Evolutionary conservation across 2,329 filamentous ascomycete species (phyloP).

Genomic region (Ophioceras dolichostomum): DNA sequence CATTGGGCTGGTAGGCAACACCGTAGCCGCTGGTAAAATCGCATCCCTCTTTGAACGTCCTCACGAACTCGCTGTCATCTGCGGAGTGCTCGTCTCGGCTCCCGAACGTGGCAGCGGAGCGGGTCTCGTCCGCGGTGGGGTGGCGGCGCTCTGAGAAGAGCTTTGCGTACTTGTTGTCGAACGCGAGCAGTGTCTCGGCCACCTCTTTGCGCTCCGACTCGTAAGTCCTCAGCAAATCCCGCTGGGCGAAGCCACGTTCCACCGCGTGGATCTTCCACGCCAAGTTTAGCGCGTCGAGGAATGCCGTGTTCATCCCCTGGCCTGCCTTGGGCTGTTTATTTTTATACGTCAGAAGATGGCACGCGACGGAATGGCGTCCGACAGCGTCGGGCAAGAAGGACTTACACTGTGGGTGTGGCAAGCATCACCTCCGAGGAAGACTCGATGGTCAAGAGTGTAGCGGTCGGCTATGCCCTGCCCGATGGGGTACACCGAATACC

Average conservation of each 20-base stretch:
- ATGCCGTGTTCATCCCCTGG: slow-evolving; percentile 71
- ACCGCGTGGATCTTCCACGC: slow-evolving; percentile 96
- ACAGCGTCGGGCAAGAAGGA: slow-evolving; percentile 7
- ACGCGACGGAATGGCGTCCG: too few relatives aligned
- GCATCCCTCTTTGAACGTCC: slow-evolving; percentile 81
- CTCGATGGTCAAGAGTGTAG: slow-evolving; percentile 54
- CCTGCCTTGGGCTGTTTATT: slow-evolving; percentile 54
- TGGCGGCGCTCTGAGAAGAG: slow-evolving; percentile 72
- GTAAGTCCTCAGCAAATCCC: slow-evolving; percentile 69
- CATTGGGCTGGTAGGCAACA: slow-evolving; percentile 71
- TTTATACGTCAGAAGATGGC: too few relatives aligned
- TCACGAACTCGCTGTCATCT: slow-evolving; percentile 69
- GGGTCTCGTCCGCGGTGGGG: slow-evolving; percentile 61
- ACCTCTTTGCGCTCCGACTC: slow-evolving; percentile 76
- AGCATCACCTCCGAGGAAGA: slow-evolving; percentile 68
- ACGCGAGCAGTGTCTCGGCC: slow-evolving; percentile 72
- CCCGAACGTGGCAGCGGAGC: slow-evolving; percentile 41
- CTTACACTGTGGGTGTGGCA: slow-evolving; percentile 66
- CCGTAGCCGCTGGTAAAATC: slow-evolving; percentile 91
- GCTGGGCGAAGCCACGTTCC: slow-evolving; percentile 66
- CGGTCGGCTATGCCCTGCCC: slow-evolving; percentile 60
- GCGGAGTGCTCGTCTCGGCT: slow-evolving; percentile 11
- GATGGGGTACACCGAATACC: slow-evolving; percentile 69
- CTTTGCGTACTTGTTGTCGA: slow-evolving; percentile 82
- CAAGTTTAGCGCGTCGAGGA: slow-evolving; percentile 74